phyloP scores from a whole-genome alignment of 345 rosid species.

The Triadica sebifera region DNA sequence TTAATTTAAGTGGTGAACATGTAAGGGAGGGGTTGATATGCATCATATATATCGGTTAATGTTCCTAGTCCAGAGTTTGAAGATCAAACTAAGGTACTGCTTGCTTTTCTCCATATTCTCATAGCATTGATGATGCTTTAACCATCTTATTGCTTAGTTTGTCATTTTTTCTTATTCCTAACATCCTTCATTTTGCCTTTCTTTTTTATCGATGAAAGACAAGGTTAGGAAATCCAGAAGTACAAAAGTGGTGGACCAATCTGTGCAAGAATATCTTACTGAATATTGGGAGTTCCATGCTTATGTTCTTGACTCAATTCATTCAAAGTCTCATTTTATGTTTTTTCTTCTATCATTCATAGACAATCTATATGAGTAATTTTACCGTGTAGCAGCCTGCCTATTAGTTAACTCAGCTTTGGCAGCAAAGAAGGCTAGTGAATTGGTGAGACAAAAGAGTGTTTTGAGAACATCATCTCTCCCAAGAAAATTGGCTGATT shows the following conservation, averaged over 20 bases:
- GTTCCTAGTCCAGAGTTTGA: too few species aligned
- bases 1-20: too few species aligned
- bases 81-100: too few species aligned
- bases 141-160: too few species aligned
- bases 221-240: slow-evolving; percentile 99
- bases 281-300: slow-evolving; percentile 97
- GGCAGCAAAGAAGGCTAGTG: slow-evolving; percentile 98
- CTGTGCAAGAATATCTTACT: slow-evolving; percentile 90
- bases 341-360: not conserved
- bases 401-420: slow-evolving; percentile 65
- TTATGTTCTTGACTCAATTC: slow-evolving; percentile 80
- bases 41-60: too few species aligned
- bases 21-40: too few species aligned
- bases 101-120: too few species aligned
- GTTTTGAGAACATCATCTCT: slow-evolving; percentile 92
- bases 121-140: too few species aligned
- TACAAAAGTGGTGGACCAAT: slow-evolving; percentile 88
- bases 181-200: too few species aligned
- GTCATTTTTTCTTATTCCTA: too few species aligned
- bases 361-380: not conserved
- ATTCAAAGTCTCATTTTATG: slow-evolving; percentile 44
- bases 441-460: slow-evolving; percentile 87
- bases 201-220: slow-evolving; percentile 47
- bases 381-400: not conserved
- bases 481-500: slow-evolving; percentile 98